phyloP scores from a whole-genome alignment of 202 grass and related monocot species.

The Musa balbisiana region DNA sequence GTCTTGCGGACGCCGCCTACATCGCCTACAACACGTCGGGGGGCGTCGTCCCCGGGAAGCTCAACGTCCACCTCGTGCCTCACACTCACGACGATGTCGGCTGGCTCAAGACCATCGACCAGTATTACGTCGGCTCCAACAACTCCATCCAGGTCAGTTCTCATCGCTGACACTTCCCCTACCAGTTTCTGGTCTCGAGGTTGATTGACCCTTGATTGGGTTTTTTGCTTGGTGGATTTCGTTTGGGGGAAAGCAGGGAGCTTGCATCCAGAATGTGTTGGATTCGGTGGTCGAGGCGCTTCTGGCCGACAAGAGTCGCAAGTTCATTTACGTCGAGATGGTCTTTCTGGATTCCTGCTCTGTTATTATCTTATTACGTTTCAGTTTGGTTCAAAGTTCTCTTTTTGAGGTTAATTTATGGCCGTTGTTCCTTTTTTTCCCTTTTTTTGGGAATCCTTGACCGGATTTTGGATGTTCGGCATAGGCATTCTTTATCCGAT shows the following conservation, averaged over 20 bases:
- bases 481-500: constrained; percentile 46
- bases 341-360: background rate
- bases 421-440: background rate
- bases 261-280: constrained; percentile 49
- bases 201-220: background rate
- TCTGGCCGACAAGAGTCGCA: constrained; percentile 36
- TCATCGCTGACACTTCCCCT: background rate
- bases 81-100: constrained; percentile 50
- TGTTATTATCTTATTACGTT: background rate
- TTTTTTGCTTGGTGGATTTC: background rate
- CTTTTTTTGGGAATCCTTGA: background rate
- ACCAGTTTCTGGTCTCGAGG: background rate
- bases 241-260: constrained; percentile 20
- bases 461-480: background rate
- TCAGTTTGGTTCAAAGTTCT: constrained; percentile 1
- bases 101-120: constrained; percentile 35
- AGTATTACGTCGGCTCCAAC: constrained; percentile 27
- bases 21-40: constrained; percentile 39
- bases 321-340: constrained; percentile 43
- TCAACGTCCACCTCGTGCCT: constrained; percentile 47
- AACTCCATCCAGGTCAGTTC: constrained; percentile 15
- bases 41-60: constrained; percentile 32
- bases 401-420: constrained; percentile 10
- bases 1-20: constrained; percentile 19
- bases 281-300: constrained; percentile 40